Percentiles rank a stretch among this genome's conserved stretches.
Conservation (phyloP, 441 rosid genomes). For the Theobroma grandiflorum region DNA sequence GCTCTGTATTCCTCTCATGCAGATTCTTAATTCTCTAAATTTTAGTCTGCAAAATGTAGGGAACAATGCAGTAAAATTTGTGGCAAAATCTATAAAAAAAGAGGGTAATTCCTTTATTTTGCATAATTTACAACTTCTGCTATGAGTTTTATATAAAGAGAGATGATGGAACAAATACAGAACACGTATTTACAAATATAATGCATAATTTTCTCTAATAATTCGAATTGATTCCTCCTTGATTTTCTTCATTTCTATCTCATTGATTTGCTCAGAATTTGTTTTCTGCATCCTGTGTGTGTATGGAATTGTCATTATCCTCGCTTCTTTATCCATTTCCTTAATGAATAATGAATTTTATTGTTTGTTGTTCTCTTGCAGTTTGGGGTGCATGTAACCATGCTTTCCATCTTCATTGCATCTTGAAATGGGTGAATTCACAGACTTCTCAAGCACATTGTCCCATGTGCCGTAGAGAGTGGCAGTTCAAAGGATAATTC, state of each 20-base stretch:
- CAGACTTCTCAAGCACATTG: conserved; percentile 87
- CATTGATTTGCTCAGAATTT: background rate
- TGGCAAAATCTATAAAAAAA: background rate
- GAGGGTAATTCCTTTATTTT: background rate
- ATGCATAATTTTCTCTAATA: background rate
- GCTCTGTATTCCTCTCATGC: background rate
- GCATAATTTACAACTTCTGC: background rate
- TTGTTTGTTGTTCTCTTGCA: conserved; percentile 26
- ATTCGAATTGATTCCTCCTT: background rate
- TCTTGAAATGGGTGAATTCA: conserved; percentile 88
- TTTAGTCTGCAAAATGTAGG: background rate
- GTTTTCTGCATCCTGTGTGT: background rate
- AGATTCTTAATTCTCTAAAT: background rate
- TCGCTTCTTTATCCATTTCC: background rate
- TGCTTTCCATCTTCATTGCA: conserved; percentile 92
- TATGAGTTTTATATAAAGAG: background rate
- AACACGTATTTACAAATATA: background rate
- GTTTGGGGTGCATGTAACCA: conserved; percentile 93
- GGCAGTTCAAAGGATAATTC: conserved; percentile 77
- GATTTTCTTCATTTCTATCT: background rate
- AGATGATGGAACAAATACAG: background rate
- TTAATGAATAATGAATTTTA: background rate
- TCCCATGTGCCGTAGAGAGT: conserved; percentile 86
- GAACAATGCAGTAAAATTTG: background rate
- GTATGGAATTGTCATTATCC: background rate